A percentile compares a stretch with the other conserved stretches of the same genome.
phyloP scores from a whole-genome alignment of 1,284 basidiomycete genomes.

The Exsudoporus floridanus region DNA sequence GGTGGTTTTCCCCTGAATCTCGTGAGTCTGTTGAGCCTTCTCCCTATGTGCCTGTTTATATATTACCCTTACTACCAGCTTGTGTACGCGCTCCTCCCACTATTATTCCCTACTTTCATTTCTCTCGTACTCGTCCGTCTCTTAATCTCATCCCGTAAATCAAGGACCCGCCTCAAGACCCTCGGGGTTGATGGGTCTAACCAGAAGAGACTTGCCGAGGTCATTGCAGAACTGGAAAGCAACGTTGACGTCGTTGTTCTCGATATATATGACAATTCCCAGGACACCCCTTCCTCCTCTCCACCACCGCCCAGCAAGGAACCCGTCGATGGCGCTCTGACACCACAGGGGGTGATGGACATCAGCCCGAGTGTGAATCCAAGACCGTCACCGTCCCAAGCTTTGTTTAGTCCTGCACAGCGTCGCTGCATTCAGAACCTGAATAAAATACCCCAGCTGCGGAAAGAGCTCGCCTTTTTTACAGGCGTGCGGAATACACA shows the following conservation, averaged over 20 bases:
- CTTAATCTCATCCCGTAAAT: conserved; percentile 50
- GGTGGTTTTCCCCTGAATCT: conserved; percentile 71
- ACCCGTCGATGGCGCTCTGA: neutral
- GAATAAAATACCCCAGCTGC: conserved; percentile 63
- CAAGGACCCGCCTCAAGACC: conserved; percentile 57
- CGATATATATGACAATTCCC: conserved; percentile 34
- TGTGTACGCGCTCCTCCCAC: conserved; percentile 54
- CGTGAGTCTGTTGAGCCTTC: conserved; percentile 43
- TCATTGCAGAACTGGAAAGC: conserved; percentile 56
- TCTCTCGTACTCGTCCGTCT: conserved; percentile 52
- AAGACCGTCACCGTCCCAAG: conserved; percentile 36
- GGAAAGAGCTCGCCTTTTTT: conserved; percentile 68
- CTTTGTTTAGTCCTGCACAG: conserved; percentile 57
- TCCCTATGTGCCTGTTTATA: neutral
- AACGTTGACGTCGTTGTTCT: conserved; percentile 53
- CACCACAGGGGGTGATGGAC: conserved; percentile 5
- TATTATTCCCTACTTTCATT: conserved; percentile 63
- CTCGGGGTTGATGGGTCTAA: conserved; percentile 52
- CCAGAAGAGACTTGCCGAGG: conserved; percentile 48
- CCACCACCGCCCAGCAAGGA: neutral
- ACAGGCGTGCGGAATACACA: conserved; percentile 60
- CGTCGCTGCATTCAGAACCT: conserved; percentile 48
- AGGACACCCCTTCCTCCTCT: conserved; percentile 4
- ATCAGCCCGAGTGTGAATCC: conserved; percentile 10
- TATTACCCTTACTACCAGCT: conserved; percentile 39